Base-by-base conservation (phyloP, 2,329 filamentous ascomycete species). In the Aspergillus phoenicis region DNA sequence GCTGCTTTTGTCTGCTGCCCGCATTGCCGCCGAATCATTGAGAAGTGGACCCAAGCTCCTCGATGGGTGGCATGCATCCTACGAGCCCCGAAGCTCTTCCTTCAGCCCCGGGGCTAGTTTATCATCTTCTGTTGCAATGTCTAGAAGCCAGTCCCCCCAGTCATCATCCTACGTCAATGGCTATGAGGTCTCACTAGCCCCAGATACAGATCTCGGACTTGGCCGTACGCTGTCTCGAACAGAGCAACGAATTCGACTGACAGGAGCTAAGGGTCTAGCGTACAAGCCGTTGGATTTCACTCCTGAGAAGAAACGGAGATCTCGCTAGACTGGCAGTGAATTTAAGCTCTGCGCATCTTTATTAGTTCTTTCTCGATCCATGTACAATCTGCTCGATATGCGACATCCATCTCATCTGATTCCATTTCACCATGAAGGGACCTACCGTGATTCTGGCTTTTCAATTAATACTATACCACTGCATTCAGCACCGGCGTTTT, bases 241-340 rank as follows among this genome's bases (percentile, higher is more conserved):
- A 0, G 79, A 81, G 61, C 71, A 77, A 64, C 70, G 79, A 30
- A 78, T 81, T 33, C 70, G 78, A 39, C 60, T 70, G 47, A 81
- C 78, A 5, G 79, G 79, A 11, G 78, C 76, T 5, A 76, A 72
- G 43, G 79, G 79, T 0, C 63, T 81, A 52, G 79, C 79, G 5
- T 78, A 75, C 38, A 78, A 77, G 59, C 75, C 77, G 3, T 61
- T 79, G 43, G 68, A 77, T 24, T 70, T 73, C 15, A 67, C 67
- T 2, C 64, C 66, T 7, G 57, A 60, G 36, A 66, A 70, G 28
- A 64, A 62, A 38, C 58, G 62, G 41, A 64, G 60, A 33, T 60
- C 59, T 13, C 55, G 53, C 20, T 51, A 30, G 33, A 6, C 33
- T 6, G 33, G 4, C 33, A 36, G 10, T 13, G 13, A 0, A 6